phyloP scores from a whole-genome alignment of 805 yeast genomes.

The Saturnispora sekii region DNA sequence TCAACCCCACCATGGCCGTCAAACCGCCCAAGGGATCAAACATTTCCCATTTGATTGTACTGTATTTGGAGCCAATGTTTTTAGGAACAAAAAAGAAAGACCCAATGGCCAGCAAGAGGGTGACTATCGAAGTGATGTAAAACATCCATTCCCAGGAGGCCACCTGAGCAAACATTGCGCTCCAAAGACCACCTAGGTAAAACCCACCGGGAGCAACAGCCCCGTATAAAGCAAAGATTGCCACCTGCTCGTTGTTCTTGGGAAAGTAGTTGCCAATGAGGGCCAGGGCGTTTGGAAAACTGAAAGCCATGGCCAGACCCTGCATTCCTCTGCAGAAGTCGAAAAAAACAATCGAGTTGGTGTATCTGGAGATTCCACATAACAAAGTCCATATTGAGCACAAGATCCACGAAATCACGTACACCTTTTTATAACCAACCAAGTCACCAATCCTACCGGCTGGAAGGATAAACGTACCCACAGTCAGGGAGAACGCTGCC shows the following conservation, averaged over 20 bases:
- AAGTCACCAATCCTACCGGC: constrained; percentile 68
- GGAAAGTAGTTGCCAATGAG: constrained; percentile 39
- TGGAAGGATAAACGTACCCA: constrained; percentile 62
- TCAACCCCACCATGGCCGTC: constrained; percentile 49
- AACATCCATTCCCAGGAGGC: constrained; percentile 57
- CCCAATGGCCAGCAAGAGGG: constrained; percentile 24
- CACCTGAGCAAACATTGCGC: constrained; percentile 36
- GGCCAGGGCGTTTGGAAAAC: constrained; percentile 54
- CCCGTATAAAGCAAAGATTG: constrained; percentile 49
- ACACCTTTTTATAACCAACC: constrained; percentile 49
- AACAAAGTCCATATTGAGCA: constrained; percentile 47
- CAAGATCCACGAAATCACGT: constrained; percentile 48
- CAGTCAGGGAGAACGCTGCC: constrained; percentile 61
- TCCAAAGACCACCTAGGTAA: constrained; percentile 42
- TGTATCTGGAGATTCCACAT: constrained; percentile 47
- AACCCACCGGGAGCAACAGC: constrained; percentile 59
- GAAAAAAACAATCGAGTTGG: constrained; percentile 40
- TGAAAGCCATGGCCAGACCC: constrained; percentile 54
- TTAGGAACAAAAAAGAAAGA: constrained; percentile 33
- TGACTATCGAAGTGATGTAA: constrained; percentile 36
- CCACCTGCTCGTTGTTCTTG: constrained; percentile 38
- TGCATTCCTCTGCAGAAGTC: constrained; percentile 49
- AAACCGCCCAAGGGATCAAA: constrained; percentile 48
- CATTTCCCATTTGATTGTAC: constrained; percentile 6
- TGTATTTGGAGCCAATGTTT: constrained; percentile 14